Conservation (phyloP, 129 eudicot genomes). For the Scalesia atractyloides region DNA sequence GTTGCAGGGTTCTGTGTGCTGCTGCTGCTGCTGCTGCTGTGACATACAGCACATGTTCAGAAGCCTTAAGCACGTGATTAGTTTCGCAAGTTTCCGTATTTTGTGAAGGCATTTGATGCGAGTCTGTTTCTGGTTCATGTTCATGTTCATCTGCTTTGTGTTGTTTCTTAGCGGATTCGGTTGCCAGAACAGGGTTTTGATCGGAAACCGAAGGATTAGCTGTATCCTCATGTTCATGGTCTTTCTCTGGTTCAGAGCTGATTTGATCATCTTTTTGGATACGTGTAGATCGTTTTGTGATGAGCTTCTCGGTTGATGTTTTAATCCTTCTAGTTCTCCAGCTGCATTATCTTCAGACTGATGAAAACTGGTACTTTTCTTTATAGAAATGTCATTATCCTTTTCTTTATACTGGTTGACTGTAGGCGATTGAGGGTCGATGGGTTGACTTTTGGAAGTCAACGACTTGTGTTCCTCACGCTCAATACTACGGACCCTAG, state of each 20-base stretch:
- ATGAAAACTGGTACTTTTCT: constrained; percentile 11
- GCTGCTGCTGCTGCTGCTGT: too few species aligned
- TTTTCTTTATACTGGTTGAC: constrained; percentile 20
- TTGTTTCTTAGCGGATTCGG: constrained; percentile 34
- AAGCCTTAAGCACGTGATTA: constrained; percentile 25
- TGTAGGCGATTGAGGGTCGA: constrained; percentile 22
- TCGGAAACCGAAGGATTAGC: constrained; percentile 20
- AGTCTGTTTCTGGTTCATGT: constrained; percentile 30
- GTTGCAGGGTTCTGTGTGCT: constrained; percentile 35
- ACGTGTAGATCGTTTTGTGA: constrained; percentile 30
- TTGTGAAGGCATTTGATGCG: constrained; percentile 33
- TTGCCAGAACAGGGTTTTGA: constrained; percentile 20
- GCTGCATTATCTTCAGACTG: constrained; percentile 29
- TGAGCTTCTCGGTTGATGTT: constrained; percentile 28
- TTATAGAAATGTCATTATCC: constrained; percentile 13
- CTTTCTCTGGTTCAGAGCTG: too few species aligned
- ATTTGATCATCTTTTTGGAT: constrained; percentile 23
- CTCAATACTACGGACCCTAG: constrained; percentile 17
- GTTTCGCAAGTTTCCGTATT: constrained; percentile 28
- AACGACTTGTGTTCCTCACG: constrained; percentile 23
- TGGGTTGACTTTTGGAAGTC: constrained; percentile 28
- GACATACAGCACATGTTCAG: constrained; percentile 25
- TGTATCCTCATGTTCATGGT: too few species aligned
- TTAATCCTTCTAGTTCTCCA: constrained; percentile 19
- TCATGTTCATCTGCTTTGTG: constrained; percentile 22